These are phyloP conservation scores for Rosa multiflora DNA, from an alignment of 306 rosid species.

Conservation along the genomic window DNA sequence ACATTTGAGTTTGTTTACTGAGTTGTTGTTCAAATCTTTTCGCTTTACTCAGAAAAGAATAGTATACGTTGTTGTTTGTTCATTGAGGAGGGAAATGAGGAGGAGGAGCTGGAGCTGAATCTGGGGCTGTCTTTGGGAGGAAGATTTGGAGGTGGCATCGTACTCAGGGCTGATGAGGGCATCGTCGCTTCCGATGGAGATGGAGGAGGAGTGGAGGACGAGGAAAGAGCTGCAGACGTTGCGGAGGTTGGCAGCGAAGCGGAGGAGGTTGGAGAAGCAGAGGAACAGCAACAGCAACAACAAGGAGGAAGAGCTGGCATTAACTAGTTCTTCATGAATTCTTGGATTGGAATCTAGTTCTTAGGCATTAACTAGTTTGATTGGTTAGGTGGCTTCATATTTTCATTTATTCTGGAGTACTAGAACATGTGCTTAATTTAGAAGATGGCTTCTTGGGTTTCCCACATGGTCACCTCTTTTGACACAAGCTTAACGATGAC, in stretches of 20 bases:
- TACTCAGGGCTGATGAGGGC: slow-evolving; percentile 50
- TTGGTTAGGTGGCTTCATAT: not conserved
- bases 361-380: not conserved
- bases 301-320: slow-evolving; percentile 24
- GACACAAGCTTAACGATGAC: too few relatives aligned
- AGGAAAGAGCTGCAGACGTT: slow-evolving; percentile 86
- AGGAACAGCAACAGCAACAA: slow-evolving; percentile 19
- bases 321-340: not conserved
- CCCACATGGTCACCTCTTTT: not conserved
- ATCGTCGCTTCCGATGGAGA: slow-evolving; percentile 84
- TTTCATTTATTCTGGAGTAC: not conserved
- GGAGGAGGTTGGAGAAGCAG: slow-evolving; percentile 87
- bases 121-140: slow-evolving; percentile 95
- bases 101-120: slow-evolving; percentile 62
- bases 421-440: not conserved
- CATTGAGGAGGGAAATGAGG: slow-evolving; percentile 32
- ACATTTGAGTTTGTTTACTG: too few relatives aligned
- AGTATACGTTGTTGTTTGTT: too few relatives aligned
- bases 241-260: slow-evolving; percentile 84
- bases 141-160: slow-evolving; percentile 74
- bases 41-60: too few relatives aligned
- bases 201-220: slow-evolving; percentile 94
- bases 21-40: too few relatives aligned
- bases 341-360: slow-evolving; percentile 1
- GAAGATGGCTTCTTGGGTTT: not conserved